A percentile compares a stretch with the other conserved stretches of the same genome.
phyloP scores from a whole-genome alignment of 2,329 filamentous ascomycete species.

The Microdochium nivale region DNA sequence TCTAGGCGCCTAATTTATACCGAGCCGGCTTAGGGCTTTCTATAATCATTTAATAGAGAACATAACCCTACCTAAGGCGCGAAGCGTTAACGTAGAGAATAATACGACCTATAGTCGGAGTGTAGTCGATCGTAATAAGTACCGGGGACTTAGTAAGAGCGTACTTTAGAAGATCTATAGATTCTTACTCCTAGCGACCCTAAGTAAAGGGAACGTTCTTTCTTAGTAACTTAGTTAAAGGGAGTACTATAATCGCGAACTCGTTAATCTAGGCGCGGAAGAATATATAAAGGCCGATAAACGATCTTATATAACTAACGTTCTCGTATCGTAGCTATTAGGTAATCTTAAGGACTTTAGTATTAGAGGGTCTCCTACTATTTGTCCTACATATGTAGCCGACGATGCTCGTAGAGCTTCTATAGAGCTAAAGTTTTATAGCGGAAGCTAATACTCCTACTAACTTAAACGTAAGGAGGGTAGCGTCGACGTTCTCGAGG shows the following conservation, averaged over 20 bases:
- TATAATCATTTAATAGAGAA: background rate
- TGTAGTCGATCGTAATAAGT: background rate
- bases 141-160: background rate
- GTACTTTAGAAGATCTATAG: background rate
- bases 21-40: background rate
- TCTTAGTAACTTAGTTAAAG: background rate
- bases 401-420: background rate
- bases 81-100: background rate
- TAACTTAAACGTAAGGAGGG: background rate
- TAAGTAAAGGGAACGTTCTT: background rate
- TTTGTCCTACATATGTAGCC: background rate
- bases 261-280: background rate
- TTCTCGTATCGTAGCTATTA: background rate
- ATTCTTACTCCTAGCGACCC: background rate
- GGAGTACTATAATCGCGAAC: background rate
- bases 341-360: background rate
- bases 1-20: background rate
- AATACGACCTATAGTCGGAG: background rate
- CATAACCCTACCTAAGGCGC: background rate
- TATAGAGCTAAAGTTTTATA: background rate
- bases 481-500: background rate
- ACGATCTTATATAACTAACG: background rate
- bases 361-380: background rate
- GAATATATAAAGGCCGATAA: background rate
- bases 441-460: background rate